phyloP scores from a whole-genome alignment of 139 green algal species.

The Chlorella sp. region DNA sequence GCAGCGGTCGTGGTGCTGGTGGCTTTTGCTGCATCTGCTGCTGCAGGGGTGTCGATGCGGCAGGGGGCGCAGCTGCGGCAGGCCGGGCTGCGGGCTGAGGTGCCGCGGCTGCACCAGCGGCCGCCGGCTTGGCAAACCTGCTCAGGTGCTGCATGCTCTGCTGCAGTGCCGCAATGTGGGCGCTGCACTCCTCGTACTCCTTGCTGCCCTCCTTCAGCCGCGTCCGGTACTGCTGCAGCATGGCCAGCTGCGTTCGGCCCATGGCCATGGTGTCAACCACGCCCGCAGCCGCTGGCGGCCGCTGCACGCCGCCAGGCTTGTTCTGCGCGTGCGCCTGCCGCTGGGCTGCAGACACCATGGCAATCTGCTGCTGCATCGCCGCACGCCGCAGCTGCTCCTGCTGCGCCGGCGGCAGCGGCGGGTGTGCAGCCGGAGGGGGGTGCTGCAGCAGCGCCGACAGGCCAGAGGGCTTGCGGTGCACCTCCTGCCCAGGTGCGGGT shows the following conservation, averaged over 20 bases:
- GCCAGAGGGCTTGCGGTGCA: neutral
- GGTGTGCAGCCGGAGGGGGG: neutral
- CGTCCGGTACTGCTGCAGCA: neutral
- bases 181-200: neutral
- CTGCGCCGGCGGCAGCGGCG: neutral
- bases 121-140: neutral
- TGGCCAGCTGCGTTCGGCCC: neutral
- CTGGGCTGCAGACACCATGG: no score
- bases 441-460: neutral
- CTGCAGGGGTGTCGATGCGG: neutral
- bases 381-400: neutral
- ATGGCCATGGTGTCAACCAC: neutral
- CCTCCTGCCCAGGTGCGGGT: no score
- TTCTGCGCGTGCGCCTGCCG: no score
- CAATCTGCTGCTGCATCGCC: neutral
- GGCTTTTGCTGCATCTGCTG: neutral
- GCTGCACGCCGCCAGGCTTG: no score
- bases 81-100: no score
- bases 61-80: neutral
- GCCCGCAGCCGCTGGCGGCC: no score
- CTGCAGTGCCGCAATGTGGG: neutral
- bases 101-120: neutral
- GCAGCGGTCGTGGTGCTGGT: neutral
- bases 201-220: slow-evolving; percentile 6
- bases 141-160: neutral